Percentiles rank a stretch among this genome's conserved stretches.
These are phyloP conservation scores for Claviceps humidiphila DNA, from an alignment of 2,329 filamentous ascomycete genomes.

Conservation along the genomic window DNA sequence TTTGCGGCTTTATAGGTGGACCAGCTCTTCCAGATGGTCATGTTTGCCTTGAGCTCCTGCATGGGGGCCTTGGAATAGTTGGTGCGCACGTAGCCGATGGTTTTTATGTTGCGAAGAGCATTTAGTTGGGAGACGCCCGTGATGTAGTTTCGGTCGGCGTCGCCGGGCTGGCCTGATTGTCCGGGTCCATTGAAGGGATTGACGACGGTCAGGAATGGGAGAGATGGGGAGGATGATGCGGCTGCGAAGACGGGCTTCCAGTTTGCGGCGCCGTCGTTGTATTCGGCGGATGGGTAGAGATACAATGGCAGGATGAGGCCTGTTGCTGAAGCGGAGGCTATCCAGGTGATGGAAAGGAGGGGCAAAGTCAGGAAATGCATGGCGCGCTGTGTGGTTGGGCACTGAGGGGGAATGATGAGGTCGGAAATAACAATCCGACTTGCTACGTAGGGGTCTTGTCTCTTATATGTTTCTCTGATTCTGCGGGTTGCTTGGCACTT, in stretches of 20 bases:
- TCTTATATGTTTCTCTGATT: background rate
- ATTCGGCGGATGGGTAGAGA: constrained; percentile 10
- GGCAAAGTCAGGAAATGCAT: background rate
- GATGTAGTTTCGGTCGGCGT: constrained; percentile 12
- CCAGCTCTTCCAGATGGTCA: constrained; percentile 11
- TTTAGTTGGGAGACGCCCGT: constrained; percentile 12
- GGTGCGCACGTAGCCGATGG: constrained; percentile 13
- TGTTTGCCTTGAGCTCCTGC: constrained; percentile 11
- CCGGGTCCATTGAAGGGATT: constrained; percentile 13
- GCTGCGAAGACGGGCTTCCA: constrained; percentile 11
- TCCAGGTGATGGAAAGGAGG: background rate
- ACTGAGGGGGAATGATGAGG: background rate
- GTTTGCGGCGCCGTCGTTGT: constrained; percentile 11
- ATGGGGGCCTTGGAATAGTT: constrained; percentile 8
- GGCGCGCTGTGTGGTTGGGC: background rate
- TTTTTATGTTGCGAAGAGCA: constrained; percentile 10
- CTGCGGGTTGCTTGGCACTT: no score
- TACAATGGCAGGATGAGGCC: constrained; percentile 13
- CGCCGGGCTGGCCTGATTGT: constrained; percentile 7
- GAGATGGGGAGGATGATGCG: constrained; percentile 2
- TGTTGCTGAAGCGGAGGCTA: constrained; percentile 3
- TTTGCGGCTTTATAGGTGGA: constrained; percentile 5
- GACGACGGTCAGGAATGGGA: constrained; percentile 11
- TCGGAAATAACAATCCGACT: background rate
- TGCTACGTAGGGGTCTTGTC: no score